Evolutionary conservation across 1,284 basidiomycete genomes (phyloP), one percentile per base, ranked within the genome.

Genomic region (Caloboletus firmus): DNA sequence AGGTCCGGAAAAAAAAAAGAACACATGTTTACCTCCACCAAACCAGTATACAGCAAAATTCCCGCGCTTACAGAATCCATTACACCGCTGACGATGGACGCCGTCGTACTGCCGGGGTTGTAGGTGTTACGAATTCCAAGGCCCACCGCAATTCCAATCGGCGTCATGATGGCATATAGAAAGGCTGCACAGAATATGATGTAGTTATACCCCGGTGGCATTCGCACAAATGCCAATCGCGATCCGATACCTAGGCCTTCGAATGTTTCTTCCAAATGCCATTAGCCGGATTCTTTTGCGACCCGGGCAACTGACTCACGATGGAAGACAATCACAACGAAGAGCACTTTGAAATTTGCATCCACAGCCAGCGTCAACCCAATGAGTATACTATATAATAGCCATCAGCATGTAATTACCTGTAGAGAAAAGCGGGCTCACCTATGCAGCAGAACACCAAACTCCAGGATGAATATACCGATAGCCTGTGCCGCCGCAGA

Each of bases 321-420:
- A 68, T 95, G 93, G 74, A 95, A 98, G 67, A 96, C 77, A 60
- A 98, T 75, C 55, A 98, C 95, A 57, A 95, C 76, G 69, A 98
- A 95, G 20, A 99, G 83, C 12, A 90, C 74, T 59, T 82, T 89
- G 74, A 99, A 98, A 45, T 83, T 69, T 26, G 81, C 73, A 64
- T 90, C 84, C 32, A 96, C 93, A 20, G 94, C 95, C 44, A 99
- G 84, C 0, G 96, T 98, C 24, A 99, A 76, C 1, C 96, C 96
- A 62, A 99, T 94, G 60, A 99, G 82, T 40, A 98, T 68, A 65
- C 86, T 86, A 45, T 22, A 31, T 26, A 13, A 37, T 10, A 6
- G 5, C 32, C 24, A 24, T 66, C 15, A 59, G 36, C 1, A 30
- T 20, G 18, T 35, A 3, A n/a, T 20, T 15, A 4, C 15, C 7